Conservation (phyloP, 2,329 filamentous ascomycete species). For the Alternaria gaisen region DNA sequence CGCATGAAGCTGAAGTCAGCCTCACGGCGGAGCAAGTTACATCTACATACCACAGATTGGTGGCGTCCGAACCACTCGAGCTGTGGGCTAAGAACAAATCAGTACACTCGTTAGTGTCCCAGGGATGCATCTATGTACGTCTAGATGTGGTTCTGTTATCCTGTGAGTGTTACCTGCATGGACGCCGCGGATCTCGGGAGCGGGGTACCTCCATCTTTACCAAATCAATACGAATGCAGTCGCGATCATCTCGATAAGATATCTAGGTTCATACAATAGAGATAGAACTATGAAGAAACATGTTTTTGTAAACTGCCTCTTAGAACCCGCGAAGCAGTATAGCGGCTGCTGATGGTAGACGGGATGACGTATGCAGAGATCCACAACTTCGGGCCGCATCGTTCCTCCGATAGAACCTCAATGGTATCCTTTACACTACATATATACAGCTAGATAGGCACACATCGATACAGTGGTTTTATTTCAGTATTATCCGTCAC, state of each 20-base stretch:
- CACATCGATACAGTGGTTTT: background rate
- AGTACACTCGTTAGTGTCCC: too few species aligned
- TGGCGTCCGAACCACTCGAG: too few species aligned
- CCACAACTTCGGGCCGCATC: background rate
- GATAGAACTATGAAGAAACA: rapidly evolving
- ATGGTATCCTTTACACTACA: background rate
- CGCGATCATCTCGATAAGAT: rapidly evolving
- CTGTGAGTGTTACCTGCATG: too few species aligned
- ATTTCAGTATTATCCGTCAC: rapidly evolving
- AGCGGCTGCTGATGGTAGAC: background rate
- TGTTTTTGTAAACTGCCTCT: rapidly evolving
- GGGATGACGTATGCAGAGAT: background rate
- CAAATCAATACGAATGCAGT: background rate
- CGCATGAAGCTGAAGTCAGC: too few species aligned
- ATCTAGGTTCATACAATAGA: rapidly evolving
- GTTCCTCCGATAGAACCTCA: background rate
- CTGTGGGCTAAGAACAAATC: too few species aligned
- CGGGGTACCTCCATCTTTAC: too few species aligned
- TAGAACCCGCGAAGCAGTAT: rapidly evolving
- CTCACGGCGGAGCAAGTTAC: too few species aligned
- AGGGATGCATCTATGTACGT: too few species aligned
- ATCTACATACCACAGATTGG: too few species aligned
- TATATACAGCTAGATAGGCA: rapidly evolving
- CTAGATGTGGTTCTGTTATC: too few species aligned
- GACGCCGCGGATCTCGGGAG: too few species aligned